These are phyloP conservation scores for Aspergillus caelatus DNA, from an alignment of 2,329 filamentous ascomycete genomes.

Conservation along the genomic window DNA sequence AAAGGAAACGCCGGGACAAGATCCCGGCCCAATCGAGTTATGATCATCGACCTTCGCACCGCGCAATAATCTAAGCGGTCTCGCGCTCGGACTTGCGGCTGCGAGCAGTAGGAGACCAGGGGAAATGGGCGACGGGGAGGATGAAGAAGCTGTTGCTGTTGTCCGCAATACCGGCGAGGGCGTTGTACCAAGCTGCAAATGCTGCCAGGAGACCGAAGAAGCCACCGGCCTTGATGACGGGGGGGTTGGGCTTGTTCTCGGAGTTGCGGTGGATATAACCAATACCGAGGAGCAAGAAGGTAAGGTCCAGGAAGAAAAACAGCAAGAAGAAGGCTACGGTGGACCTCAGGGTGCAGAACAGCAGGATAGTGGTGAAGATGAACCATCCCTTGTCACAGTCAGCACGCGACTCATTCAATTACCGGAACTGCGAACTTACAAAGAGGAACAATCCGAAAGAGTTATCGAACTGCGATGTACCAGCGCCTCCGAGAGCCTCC, in stretches of 20 bases:
- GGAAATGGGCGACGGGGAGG: constrained; percentile 90
- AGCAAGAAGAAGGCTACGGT: constrained; percentile 77
- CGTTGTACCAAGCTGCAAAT: constrained; percentile 86
- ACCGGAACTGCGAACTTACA: constrained; percentile 37
- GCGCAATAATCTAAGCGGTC: constrained; percentile 30
- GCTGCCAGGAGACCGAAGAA: constrained; percentile 79
- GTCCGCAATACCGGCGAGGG: constrained; percentile 79
- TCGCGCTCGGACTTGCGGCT: constrained; percentile 58
- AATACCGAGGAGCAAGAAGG: constrained; percentile 73
- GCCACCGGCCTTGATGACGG: constrained; percentile 71
- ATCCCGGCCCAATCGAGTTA: neutral
- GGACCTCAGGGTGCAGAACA: constrained; percentile 74
- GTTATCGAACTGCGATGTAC: constrained; percentile 54
- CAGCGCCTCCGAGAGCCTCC: constrained; percentile 35
- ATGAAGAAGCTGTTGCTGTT: constrained; percentile 79
- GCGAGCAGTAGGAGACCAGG: constrained; percentile 81
- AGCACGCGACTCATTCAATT: constrained; percentile 6
- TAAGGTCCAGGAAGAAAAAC: constrained; percentile 75
- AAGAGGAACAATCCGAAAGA: constrained; percentile 75
- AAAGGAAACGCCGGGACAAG: constrained; percentile 23
- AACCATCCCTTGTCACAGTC: constrained; percentile 65
- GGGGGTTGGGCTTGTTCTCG: constrained; percentile 42
- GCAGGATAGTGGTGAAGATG: constrained; percentile 77
- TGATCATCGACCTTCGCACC: constrained; percentile 2
- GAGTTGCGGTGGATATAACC: constrained; percentile 61